These are phyloP conservation scores for Cryomyces minteri DNA, from an alignment of 495 filamentous ascomycete species.

Conservation along the genomic window DNA sequence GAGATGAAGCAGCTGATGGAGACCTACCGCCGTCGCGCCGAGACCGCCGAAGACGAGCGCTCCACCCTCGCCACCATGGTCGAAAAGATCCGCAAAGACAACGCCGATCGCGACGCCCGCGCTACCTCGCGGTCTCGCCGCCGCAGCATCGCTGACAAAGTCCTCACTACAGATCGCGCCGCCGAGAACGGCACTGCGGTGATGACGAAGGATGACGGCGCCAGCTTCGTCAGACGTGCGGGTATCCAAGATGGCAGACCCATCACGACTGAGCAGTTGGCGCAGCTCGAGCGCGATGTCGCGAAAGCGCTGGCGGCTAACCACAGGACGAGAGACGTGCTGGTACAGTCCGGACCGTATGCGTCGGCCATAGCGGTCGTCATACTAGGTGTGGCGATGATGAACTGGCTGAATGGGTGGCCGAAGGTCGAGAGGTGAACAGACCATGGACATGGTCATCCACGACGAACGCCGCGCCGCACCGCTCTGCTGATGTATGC, in stretches of 20 bases:
- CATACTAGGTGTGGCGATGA: constrained; percentile 71
- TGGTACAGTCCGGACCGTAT: constrained; percentile 59
- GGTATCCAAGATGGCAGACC: constrained; percentile 11
- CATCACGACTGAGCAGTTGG: constrained; percentile 16
- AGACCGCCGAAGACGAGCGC: constrained; percentile 60
- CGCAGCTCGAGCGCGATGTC: constrained; percentile 23
- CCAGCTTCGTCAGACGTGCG: constrained; percentile 11
- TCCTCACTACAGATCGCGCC: background rate
- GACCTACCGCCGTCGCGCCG: constrained; percentile 53
- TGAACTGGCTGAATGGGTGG: constrained; percentile 90
- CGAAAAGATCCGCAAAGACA: constrained; percentile 52
- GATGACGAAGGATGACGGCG: background rate
- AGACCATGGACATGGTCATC: no score
- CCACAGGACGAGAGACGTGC: constrained; percentile 10
- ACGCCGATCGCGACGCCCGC: constrained; percentile 26
- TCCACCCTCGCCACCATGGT: constrained; percentile 76
- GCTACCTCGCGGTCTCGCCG: background rate
- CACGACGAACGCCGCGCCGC: no score
- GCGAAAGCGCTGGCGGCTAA: constrained; percentile 23
- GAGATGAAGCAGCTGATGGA: constrained; percentile 68
- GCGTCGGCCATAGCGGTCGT: constrained; percentile 81
- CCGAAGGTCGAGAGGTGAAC: constrained; percentile 44
- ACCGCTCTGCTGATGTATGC: no score
- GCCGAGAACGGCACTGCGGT: constrained; percentile 5
- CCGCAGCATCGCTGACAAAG: constrained; percentile 1